A percentile compares a stretch with the other conserved stretches of the same genome.
phyloP scores from a whole-genome alignment of 2,329 filamentous ascomycete genomes.

The Orbilia oligospora region DNA sequence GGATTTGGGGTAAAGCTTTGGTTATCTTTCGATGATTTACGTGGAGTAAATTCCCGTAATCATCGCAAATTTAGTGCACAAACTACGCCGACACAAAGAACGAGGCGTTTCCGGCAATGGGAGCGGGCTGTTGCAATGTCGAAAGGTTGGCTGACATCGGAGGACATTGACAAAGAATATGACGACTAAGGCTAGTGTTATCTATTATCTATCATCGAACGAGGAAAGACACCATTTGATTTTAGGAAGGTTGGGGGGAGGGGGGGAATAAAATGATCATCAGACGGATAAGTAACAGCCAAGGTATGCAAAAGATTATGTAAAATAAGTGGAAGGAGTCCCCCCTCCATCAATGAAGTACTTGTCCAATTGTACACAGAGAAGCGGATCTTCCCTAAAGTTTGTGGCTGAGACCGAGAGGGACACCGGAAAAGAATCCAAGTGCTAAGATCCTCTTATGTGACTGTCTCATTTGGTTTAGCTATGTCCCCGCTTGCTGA shows the following conservation, averaged over 20 bases:
- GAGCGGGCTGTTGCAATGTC: constrained; percentile 54
- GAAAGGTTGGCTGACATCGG: constrained; percentile 53
- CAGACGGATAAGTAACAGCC: not conserved
- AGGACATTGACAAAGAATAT: constrained; percentile 57
- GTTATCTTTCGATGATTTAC: constrained; percentile 32
- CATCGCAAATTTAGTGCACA: constrained; percentile 37
- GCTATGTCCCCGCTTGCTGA: constrained; percentile 31
- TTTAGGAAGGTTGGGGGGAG: not conserved
- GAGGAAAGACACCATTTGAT: not conserved
- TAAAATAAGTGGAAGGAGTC: not conserved
- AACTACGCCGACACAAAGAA: constrained; percentile 22
- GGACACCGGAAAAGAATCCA: not conserved
- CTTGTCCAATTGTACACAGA: constrained; percentile 10
- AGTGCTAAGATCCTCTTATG: constrained; percentile 12
- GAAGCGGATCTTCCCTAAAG: not conserved
- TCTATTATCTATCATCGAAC: not conserved
- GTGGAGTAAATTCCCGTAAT: constrained; percentile 38
- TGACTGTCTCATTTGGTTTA: constrained; percentile 41
- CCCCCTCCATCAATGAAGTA: not conserved
- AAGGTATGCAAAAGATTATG: not conserved
- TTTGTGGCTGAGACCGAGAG: not conserved
- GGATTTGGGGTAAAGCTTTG: constrained; percentile 71
- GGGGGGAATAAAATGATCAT: not conserved
- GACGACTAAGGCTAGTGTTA: constrained; percentile 22
- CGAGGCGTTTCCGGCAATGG: constrained; percentile 44